phyloP scores from a whole-genome alignment of 192 early-diverging fungal species.

The Linnemannia hyalina region DNA sequence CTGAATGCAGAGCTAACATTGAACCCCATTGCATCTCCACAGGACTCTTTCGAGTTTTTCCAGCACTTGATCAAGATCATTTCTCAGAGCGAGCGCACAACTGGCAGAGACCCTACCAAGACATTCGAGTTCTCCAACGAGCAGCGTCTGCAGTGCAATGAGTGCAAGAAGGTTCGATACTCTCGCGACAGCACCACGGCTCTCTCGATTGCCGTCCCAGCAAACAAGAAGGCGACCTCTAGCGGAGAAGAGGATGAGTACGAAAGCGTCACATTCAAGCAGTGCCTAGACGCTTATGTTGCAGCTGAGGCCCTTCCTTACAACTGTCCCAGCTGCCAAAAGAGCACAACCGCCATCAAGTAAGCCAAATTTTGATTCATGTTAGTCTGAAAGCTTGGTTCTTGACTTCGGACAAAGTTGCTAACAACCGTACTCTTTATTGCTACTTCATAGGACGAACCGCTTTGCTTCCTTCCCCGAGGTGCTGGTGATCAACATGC shows the following conservation, averaged over 20 bases:
- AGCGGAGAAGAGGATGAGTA: conserved; percentile 52
- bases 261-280: conserved; percentile 70
- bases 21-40: background rate
- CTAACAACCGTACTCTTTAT: background rate
- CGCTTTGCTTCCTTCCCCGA: conserved; percentile 83
- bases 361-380: conserved; percentile 21
- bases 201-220: conserved; percentile 80
- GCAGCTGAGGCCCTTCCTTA: conserved; percentile 71
- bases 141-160: conserved; percentile 88
- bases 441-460: conserved; percentile 56
- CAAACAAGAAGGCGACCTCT: conserved; percentile 56
- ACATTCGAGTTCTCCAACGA: conserved; percentile 86
- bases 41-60: conserved; percentile 96
- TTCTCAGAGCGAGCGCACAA: conserved; percentile 81
- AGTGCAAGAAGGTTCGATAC: conserved; percentile 90
- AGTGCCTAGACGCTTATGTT: conserved; percentile 76
- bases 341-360: conserved; percentile 71
- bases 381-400: background rate
- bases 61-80: conserved; percentile 81
- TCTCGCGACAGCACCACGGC: conserved; percentile 61
- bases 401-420: background rate
- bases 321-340: conserved; percentile 71
- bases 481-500: conserved; percentile 77
- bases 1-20: background rate
- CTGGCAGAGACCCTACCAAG: conserved; percentile 76